These are phyloP conservation scores for Helichrysum umbraculigerum DNA, from an alignment of 129 eudicot genomes.

Conservation along the genomic window DNA sequence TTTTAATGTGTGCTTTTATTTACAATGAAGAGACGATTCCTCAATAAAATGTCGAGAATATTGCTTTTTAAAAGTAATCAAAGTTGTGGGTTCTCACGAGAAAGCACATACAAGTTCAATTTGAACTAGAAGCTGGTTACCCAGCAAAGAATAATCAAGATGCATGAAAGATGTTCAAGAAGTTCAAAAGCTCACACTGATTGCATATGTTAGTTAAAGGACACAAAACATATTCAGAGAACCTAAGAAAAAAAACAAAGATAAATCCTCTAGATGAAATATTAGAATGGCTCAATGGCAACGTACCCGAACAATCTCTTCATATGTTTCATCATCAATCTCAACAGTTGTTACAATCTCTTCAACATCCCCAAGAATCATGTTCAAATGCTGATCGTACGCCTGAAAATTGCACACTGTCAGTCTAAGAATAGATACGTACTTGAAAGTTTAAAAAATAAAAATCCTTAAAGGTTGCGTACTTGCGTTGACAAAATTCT, in stretches of 20 bases:
- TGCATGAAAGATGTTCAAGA: background rate
- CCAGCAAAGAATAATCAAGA: constrained; percentile 2
- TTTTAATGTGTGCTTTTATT: background rate
- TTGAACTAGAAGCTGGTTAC: background rate
- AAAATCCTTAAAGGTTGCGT: background rate
- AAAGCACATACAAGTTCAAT: background rate
- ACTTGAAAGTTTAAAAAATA: constrained; percentile 18
- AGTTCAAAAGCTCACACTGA: background rate
- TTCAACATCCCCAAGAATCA: constrained; percentile 99
- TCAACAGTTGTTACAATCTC: constrained; percentile 93
- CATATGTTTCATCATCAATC: constrained; percentile 97
- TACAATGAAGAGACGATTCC: background rate
- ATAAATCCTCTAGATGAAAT: background rate
- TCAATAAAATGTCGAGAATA: background rate
- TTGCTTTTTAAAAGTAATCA: background rate
- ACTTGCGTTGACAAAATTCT: constrained; percentile 1
- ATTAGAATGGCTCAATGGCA: background rate
- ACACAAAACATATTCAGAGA: background rate
- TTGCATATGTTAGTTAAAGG: background rate
- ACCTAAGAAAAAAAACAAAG: too few relatives aligned
- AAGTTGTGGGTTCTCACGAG: background rate
- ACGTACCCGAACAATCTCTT: constrained; percentile 94
- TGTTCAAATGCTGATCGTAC: constrained; percentile 95
- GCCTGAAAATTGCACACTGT: constrained; percentile 49
- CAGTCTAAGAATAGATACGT: constrained; percentile 9